Evolutionary conservation across 1,284 basidiomycete genomes (phyloP), one percentile per base, ranked within the genome.

Genomic region (Afroboletus lepidellus): DNA sequence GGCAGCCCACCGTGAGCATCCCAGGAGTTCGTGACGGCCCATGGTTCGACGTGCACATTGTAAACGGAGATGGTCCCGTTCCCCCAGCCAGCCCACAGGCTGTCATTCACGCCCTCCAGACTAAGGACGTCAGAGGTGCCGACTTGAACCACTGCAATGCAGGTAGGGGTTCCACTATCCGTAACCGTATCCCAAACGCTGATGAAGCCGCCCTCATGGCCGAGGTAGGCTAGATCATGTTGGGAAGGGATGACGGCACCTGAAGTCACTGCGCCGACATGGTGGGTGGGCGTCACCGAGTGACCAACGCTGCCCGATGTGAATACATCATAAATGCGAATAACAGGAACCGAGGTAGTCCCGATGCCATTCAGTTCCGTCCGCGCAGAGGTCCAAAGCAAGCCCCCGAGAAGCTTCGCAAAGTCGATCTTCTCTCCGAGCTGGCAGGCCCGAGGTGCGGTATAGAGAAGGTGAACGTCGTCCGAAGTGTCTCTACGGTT

Each of bases 1-100:
- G 93, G 88, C 42, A 89, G 72, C 18, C 85, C 81, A 5, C 82
- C 77, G 69, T 98, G 94, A 8, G 92, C 95, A 50, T 78, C 79
- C 96, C 96, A 99, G 38, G 79, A 78, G 67, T 98, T 98, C 51
- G 91, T 91, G 55, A 92, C 83, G 8, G 83, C 70, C 94, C 94
- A 98, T 3, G 92, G 92, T 57, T 75, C 76, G 34, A 72, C 69
- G 27, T 69, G 69, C 24, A 92, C 81, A 65, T 95, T 89, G 67
- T 90, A 96, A 1, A 86, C 91, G n/a, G 84, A 77, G 41, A 98
- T 91, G 64, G 79, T 78, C 0, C 94, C 96, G 52, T 84, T 88
- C 52, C 94, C 69, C 16, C 84, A 84, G 0, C 92, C 94, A 3
- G 84, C 86, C 96, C 95, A 98, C 24, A 98, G 72, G 44, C 83